Evolutionary conservation across 305 asterid species (phyloP).

Genomic region (Solanum hybrid): DNA sequence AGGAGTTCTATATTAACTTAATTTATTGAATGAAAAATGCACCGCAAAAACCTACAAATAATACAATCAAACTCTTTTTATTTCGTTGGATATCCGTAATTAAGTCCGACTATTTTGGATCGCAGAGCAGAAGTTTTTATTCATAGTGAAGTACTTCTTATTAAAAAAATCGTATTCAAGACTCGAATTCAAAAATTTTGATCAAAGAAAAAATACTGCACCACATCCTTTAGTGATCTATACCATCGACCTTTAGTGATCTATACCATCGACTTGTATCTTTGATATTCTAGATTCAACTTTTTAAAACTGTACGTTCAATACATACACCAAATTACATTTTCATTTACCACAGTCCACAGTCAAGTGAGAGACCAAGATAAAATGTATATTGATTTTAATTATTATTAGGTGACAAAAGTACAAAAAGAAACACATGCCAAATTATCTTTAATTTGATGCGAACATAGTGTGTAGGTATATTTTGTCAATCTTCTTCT

Average conservation of each 20-base stretch:
- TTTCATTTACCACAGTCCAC: not conserved
- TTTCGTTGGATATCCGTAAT: no score
- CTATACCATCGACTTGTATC: no score
- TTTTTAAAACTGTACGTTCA: not conserved
- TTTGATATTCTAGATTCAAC: not conserved
- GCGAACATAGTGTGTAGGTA: not conserved
- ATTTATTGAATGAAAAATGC: not conserved
- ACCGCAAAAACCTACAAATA: not conserved
- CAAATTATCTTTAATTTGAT: not conserved
- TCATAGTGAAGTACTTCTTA: no score
- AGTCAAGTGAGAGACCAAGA: not conserved
- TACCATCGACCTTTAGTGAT: no score
- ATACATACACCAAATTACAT: not conserved
- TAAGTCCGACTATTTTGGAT: no score
- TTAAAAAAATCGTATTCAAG: no score
- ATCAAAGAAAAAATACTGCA: not conserved
- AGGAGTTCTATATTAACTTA: not conserved
- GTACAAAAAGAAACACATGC: not conserved
- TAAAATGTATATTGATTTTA: not conserved
- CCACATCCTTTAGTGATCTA: no score
- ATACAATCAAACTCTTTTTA: not conserved
- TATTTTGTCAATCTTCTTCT: not conserved
- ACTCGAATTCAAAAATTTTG: fast-evolving
- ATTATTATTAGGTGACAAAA: not conserved
- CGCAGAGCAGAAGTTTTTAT: no score